Conservation (phyloP, 2,329 filamentous ascomycete species). For the Sphaceloma murrayae region DNA sequence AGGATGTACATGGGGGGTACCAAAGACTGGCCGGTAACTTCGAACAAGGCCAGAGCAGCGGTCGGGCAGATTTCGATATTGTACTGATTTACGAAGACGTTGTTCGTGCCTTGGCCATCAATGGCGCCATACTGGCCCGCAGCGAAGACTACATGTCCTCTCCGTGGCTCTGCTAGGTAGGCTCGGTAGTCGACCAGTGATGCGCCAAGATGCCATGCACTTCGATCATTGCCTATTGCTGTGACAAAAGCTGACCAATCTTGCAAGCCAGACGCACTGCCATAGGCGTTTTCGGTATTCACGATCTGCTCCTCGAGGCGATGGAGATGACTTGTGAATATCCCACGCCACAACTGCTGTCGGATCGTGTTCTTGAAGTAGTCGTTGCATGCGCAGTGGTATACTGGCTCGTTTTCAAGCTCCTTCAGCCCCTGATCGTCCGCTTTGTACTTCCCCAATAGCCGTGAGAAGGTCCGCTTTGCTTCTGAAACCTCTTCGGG, state of each 20-base stretch:
- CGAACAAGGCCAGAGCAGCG: not conserved
- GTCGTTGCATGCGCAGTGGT: no score
- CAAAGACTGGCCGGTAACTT: not conserved
- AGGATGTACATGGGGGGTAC: not conserved
- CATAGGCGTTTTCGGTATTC: not conserved
- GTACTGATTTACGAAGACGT: not conserved
- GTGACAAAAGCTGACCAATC: not conserved
- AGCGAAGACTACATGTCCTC: not conserved
- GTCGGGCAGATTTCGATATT: not conserved
- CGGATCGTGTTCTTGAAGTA: not conserved
- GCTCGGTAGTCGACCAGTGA: not conserved
- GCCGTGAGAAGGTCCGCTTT: no score
- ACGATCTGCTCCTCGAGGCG: not conserved
- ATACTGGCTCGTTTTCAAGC: no score
- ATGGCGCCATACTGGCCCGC: not conserved
- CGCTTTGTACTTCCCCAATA: no score
- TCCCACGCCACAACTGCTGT: not conserved
- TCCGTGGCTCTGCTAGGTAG: not conserved
- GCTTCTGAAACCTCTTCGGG: not conserved
- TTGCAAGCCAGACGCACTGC: not conserved
- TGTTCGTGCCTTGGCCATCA: not conserved
- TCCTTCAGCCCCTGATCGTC: no score
- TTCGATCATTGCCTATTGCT: not conserved
- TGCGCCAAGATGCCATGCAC: not conserved
- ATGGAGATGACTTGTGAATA: not conserved